Base-by-base conservation (phyloP, 805 yeast species). In the Candida fluviatilis region DNA sequence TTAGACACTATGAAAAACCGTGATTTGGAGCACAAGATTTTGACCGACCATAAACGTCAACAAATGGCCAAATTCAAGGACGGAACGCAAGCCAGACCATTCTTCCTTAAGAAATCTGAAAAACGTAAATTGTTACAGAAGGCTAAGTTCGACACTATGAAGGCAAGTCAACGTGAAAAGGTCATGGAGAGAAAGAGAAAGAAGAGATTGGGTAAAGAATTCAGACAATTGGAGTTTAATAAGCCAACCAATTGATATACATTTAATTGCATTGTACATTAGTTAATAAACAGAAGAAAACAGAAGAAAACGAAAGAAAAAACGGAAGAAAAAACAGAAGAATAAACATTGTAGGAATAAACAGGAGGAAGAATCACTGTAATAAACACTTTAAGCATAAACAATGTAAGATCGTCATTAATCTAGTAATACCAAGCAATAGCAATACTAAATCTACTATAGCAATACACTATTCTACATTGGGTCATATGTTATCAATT, bases 181-280 rank as follows among this genome's bases (percentile, higher is more conserved):
- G 85, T 80, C 28, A 76, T 85, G 78, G 93, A 84, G 64, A 79
- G 91, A 65, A 89, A 82, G 79, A 78, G 91, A 59, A 85, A 82
- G 84, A 83, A 78, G 73, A 78, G 80, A 66, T 69, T 81, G 63
- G 90, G 95, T 58, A 78, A 81, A 63, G 95, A 86, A 61, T 82
- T 88, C 71, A 73, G 69, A 50, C 69, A 66, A 49, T 60, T 68
- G 55, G 73, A 69, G 46, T 67, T 64, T 46, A 51, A 35, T 25
- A 30, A 26, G 15, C 36, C 36, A 10, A n/a, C 24, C 24, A 10
- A 21, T n/a, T n/a, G n/a, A n/a, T n/a, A n/a, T n/a, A n/a, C n/a
- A n/a, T n/a, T n/a, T n/a, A n/a, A n/a, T n/a, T n/a, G n/a, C n/a
- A n/a, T n/a, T n/a, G n/a, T n/a, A n/a, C n/a, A n/a, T n/a, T n/a